Base-by-base conservation (phyloP, 306 rosid species). In the Fragaria ananassa region DNA sequence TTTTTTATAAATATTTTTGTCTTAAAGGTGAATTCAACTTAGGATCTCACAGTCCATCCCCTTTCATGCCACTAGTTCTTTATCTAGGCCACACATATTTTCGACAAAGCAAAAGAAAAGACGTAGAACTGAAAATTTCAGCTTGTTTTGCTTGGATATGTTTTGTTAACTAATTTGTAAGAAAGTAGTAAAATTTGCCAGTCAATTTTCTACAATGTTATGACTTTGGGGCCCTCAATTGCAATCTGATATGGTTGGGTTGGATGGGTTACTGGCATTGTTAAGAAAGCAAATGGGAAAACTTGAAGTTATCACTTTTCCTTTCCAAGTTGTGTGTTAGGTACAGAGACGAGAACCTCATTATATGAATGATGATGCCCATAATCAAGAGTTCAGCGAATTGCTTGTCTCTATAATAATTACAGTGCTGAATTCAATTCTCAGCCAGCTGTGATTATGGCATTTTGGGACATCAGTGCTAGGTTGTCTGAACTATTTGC, bases 371-470 rank as follows among this genome's bases (percentile, higher is more conserved):
- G 68, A 34, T 15, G 42, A 57, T 42, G 54, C 10, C 29, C 34
- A 17, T 74, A 42, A 27, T 9, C 27, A 25, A 74, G 19, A 42
- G 53, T 44, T 60, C 51, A 25, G 29, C 56, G 23, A 74, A 42
- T 44, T 60, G 57, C 77, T 27, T 60, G 76, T 14, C 58, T 53
- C 41, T 39, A 14, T 41, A 57, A 57, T 39, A 23, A 9, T 57
- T 18, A 1, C 41, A 23, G 44, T 6, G 58, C 45, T 25, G 18
- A 21, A 5, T 41, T 15, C 18, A 21, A 34, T 74, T 60, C 12
- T 60, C 70, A 17, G 57, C 69, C 77, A 58, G 77, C 45, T 42
- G 18, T 58, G 56, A 42, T 58, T 42, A 17, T 58, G 4, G 29
- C 57, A 42, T 74, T 4, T 73, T 73, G 39, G 37, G 41, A 17